Percentiles rank a stretch among this genome's conserved stretches.
phyloP scores from a whole-genome alignment of 306 rosid species.

The Medicago truncatula region DNA sequence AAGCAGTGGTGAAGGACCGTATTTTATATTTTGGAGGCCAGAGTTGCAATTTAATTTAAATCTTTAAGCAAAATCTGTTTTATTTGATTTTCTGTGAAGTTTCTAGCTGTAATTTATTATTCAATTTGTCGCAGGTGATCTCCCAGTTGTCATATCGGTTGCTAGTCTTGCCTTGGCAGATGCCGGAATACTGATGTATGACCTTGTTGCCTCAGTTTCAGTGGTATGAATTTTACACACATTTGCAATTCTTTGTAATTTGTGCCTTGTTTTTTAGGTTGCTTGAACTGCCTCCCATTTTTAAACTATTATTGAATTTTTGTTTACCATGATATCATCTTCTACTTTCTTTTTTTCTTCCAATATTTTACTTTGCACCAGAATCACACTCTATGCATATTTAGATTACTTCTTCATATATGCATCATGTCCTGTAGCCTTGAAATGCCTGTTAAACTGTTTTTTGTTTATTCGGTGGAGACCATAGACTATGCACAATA shows the following conservation, averaged over 20 bases:
- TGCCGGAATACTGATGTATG: conserved; percentile 97
- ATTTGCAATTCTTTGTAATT: conserved; percentile 25
- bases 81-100: conserved; percentile 13
- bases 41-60: conserved; percentile 15
- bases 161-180: conserved; percentile 99
- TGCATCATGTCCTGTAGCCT: too few relatives aligned
- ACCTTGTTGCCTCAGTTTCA: conserved; percentile 94
- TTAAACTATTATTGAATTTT: not conserved
- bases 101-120: conserved; percentile 33
- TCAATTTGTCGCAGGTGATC: conserved; percentile 69
- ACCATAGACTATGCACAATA: too few relatives aligned
- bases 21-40: conserved; percentile 32
- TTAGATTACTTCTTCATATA: too few relatives aligned
- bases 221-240: conserved; percentile 68
- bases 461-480: too few relatives aligned
- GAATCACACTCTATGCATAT: not conserved
- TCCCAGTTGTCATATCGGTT: conserved; percentile 90
- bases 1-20: not conserved
- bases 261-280: conserved; percentile 22
- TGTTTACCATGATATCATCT: not conserved
- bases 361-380: not conserved
- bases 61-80: not conserved
- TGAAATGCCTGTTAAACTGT: too few relatives aligned
- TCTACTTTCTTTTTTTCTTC: not conserved
- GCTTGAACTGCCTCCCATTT: conserved; percentile 12